These are phyloP conservation scores for Aspergillus sp. DNA, from an alignment of 2,329 filamentous ascomycete genomes.

Conservation along the genomic window DNA sequence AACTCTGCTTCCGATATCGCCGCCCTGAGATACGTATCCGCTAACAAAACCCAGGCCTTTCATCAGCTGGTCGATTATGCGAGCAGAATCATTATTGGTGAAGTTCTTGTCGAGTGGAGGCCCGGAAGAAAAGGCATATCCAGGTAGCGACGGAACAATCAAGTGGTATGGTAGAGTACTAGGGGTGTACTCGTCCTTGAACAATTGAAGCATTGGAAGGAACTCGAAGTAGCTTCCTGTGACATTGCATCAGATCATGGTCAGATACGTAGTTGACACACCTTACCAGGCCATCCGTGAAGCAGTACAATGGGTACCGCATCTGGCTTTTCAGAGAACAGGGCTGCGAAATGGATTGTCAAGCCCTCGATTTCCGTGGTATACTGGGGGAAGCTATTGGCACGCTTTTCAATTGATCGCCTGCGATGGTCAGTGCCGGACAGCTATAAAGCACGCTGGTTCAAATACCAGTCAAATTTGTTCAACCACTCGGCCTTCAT, in stretches of 20 bases:
- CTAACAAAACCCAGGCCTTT: conserved; percentile 27
- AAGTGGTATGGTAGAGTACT: conserved; percentile 30
- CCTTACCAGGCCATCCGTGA: conserved; percentile 39
- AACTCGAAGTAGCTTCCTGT: conserved; percentile 37
- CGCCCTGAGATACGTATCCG: conserved; percentile 35
- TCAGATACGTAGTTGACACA: too few relatives aligned
- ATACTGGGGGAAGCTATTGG: conserved; percentile 56
- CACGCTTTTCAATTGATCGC: conserved; percentile 38
- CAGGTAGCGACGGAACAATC: conserved; percentile 34
- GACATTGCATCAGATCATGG: background rate
- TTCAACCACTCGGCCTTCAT: conserved; percentile 46
- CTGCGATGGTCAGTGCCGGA: conserved; percentile 5
- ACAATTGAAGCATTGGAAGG: conserved; percentile 28
- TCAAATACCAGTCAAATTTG: conserved; percentile 49
- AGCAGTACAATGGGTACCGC: conserved; percentile 49
- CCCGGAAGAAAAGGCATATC: conserved; percentile 32
- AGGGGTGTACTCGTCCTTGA: conserved; percentile 27
- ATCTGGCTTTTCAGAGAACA: conserved; percentile 49
- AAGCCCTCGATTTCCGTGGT: conserved; percentile 44
- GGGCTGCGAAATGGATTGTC: conserved; percentile 49
- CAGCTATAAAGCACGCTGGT: background rate
- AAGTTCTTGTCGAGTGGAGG: conserved; percentile 32
- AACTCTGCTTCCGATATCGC: conserved; percentile 33
- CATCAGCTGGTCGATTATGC: conserved; percentile 31
- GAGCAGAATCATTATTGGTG: conserved; percentile 24